Conservation (phyloP, 345 rosid genomes). For the Ceriops tagal region DNA sequence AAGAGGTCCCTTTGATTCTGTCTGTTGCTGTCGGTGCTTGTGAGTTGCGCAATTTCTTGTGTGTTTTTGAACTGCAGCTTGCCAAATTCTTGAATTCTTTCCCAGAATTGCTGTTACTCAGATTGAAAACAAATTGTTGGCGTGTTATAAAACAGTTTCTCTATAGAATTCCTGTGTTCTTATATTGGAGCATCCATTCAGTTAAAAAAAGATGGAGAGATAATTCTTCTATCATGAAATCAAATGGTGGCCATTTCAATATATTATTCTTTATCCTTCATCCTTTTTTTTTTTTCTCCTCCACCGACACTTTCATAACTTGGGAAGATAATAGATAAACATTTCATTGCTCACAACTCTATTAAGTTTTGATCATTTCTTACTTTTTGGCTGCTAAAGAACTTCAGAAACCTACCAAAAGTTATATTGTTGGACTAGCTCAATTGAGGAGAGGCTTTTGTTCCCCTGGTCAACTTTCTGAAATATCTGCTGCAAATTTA, state of each 20-base stretch:
- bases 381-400: background rate
- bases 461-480: background rate
- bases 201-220: background rate
- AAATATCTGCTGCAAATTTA: background rate
- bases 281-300: background rate
- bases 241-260: background rate
- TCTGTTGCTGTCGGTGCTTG: background rate
- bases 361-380: background rate
- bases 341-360: background rate
- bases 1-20: background rate
- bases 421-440: background rate
- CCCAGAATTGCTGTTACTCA: background rate
- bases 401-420: background rate
- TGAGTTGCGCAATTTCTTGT: background rate
- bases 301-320: conserved; percentile 16
- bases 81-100: conserved; percentile 4
- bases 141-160: background rate
- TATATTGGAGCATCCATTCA: background rate
- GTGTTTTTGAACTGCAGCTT: conserved; percentile 4
- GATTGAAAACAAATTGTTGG: conserved; percentile 4
- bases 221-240: background rate
- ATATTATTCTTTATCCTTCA: too few species aligned
- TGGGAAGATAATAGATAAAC: background rate
- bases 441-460: background rate
- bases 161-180: background rate